Base-by-base conservation (phyloP, 495 filamentous ascomycete genomes). In the Penicillium canescens region DNA sequence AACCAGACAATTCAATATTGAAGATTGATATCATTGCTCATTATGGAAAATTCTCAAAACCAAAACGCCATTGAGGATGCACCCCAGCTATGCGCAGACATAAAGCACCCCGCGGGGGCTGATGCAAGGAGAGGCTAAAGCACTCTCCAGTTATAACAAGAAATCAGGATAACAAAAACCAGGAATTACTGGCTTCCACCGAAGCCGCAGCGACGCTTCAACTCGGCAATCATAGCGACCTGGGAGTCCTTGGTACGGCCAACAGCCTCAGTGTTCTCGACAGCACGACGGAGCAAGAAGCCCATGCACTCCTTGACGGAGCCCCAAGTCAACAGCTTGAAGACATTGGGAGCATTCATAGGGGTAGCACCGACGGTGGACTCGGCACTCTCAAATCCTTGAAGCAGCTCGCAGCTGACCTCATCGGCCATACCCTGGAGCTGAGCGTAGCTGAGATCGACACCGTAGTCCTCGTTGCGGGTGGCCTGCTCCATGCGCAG, bases 361-460 rank as follows among this genome's bases (percentile, higher is more conserved):
- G 66, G 51, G 10, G 62, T 51, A 14, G 49, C 50, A 26, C 55
- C 54, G 28, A 57, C 57, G 9, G 42, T 46, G 42, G 50, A 13
- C 45, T 69, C 68, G 26, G 67, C 65, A 26, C 36, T 59, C 51
- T 76, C 62, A 53, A 78, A 71, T 4, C 79, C 80, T 54, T 84
- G 68, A 21, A 96, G 81, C 13, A 97, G 73, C 61, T 90, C 87
- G 56, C 89, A 89, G 70, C 86, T 90, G 18, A 98, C 85, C 62
- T 98, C 94, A 56, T 98, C 94, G 13, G 94, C 94, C 94, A 97
- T 97, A 18, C 94, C 94, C 78, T 93, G 88, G 6, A 98, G 81
- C 71, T 98, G 94, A 6, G 89, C 93, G 70, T 92, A 96, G 24
- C 84, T 84, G 13, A 96, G 76, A 20, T 88, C 81, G 4, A 82